These are phyloP conservation scores for Ceratobasidium sp. DNA, from an alignment of 1,284 basidiomycete genomes.

Conservation along the genomic window DNA sequence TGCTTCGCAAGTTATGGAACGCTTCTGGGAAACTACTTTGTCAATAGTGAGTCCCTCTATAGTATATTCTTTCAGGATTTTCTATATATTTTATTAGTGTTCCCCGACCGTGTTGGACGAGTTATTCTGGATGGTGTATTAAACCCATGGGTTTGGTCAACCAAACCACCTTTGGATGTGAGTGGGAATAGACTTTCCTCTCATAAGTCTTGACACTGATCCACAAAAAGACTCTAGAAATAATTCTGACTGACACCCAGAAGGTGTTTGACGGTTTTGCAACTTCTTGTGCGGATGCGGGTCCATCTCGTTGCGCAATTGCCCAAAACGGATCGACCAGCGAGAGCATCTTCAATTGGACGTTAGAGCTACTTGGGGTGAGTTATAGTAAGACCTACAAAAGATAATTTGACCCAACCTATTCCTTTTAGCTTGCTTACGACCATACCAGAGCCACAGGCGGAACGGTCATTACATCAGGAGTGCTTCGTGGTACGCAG, in stretches of 20 bases:
- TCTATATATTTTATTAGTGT: neutral
- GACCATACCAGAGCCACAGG: slow-evolving; percentile 1
- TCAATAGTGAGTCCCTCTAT: slow-evolving; percentile 37
- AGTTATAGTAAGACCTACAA: neutral
- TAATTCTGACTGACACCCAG: neutral
- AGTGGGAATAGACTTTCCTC: neutral
- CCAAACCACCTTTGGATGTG: slow-evolving; percentile 17
- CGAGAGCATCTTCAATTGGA: slow-evolving; percentile 1
- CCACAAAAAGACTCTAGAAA: neutral
- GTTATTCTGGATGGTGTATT: slow-evolving; percentile 38
- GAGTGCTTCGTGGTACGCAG: slow-evolving; percentile 2
- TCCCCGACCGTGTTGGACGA: slow-evolving; percentile 26
- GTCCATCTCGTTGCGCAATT: slow-evolving; percentile 36
- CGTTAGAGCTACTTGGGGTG: neutral
- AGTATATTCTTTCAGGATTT: neutral
- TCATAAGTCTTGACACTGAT: neutral
- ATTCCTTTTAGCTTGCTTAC: neutral
- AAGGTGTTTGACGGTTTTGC: slow-evolving; percentile 34
- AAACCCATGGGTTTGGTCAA: slow-evolving; percentile 15
- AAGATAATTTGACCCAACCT: neutral
- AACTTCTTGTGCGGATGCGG: neutral
- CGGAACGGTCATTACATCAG: neutral
- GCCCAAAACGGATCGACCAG: slow-evolving; percentile 21
- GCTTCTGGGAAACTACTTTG: slow-evolving; percentile 46
- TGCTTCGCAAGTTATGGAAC: slow-evolving; percentile 46